These are phyloP conservation scores for Chaetomium fimeti DNA, from an alignment of 495 filamentous ascomycete genomes.

Conservation along the genomic window DNA sequence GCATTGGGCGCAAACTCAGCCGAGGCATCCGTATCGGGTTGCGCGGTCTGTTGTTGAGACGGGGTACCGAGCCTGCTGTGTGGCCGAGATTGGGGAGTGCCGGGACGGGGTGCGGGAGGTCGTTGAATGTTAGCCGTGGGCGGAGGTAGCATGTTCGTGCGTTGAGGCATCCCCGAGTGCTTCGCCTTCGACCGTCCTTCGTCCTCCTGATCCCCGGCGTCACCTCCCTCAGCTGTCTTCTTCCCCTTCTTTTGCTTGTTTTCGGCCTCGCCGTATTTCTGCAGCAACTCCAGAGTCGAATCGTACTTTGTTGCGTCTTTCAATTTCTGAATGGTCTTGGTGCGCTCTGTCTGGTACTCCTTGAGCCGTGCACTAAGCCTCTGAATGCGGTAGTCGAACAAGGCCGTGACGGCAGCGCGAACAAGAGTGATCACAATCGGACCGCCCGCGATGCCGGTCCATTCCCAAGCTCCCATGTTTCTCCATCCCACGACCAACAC, in stretches of 20 bases:
- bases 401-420: conserved; percentile 57
- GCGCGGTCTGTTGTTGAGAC: conserved; percentile 17
- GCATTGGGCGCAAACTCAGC: conserved; percentile 62
- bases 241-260: conserved; percentile 47
- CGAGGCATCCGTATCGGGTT: conserved; percentile 32
- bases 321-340: conserved; percentile 86
- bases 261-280: conserved; percentile 81
- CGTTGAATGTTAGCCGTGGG: conserved; percentile 82
- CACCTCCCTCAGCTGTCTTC: conserved; percentile 30
- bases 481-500: conserved; percentile 82
- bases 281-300: conserved; percentile 85
- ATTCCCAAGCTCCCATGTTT: conserved; percentile 71
- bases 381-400: conserved; percentile 79
- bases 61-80: conserved; percentile 30
- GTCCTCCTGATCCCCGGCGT: conserved; percentile 23
- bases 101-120: conserved; percentile 20
- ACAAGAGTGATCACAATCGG: conserved; percentile 76
- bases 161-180: conserved; percentile 28
- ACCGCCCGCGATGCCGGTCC: conserved; percentile 70
- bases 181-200: conserved; percentile 25
- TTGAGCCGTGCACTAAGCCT: conserved; percentile 66
- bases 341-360: conserved; percentile 69
- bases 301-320: conserved; percentile 94
- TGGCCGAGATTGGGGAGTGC: conserved; percentile 21
- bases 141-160: conserved; percentile 68